Evolutionary conservation across 108 stramenopile species (phyloP).

Genomic region (Cyclostephanos invisitatus): DNA sequence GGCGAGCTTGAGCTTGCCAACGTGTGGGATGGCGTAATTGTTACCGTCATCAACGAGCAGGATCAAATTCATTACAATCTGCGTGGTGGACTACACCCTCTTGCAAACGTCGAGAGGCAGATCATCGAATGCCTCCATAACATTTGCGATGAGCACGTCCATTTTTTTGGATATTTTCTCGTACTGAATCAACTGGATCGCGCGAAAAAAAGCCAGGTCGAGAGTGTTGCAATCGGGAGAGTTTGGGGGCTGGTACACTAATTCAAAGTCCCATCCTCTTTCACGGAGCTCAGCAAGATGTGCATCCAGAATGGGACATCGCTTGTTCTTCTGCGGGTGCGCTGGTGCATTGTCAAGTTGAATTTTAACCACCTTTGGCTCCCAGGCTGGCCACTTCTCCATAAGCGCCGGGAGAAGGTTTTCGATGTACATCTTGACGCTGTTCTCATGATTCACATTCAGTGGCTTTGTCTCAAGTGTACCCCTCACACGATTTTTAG

Average conservation of each 20-base stretch:
- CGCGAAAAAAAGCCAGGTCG: constrained; percentile 12
- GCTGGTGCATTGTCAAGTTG: constrained; percentile 18
- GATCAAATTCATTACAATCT: constrained; percentile 11
- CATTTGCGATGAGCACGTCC: background rate
- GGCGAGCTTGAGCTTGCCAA: constrained; percentile 6
- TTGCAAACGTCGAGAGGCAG: constrained; percentile 5
- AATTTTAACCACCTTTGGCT: constrained; percentile 2
- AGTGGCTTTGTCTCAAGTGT: constrained; percentile 6
- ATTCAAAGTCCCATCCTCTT: background rate
- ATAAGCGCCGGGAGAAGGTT: background rate
- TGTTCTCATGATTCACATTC: background rate
- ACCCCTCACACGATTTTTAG: background rate
- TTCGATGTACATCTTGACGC: background rate
- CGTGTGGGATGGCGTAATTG: constrained; percentile 14
- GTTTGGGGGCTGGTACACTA: constrained; percentile 2
- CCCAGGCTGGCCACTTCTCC: constrained; percentile 8
- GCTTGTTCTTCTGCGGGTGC: background rate
- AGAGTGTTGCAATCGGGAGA: constrained; percentile 19
- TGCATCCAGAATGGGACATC: background rate
- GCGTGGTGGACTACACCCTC: constrained; percentile 9
- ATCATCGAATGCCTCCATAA: background rate
- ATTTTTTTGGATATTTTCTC: background rate
- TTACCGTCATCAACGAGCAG: background rate
- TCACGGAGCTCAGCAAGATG: background rate
- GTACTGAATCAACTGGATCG: constrained; percentile 21